Percentiles rank a stretch among this genome's conserved stretches.
These are phyloP conservation scores for Xerocomellus dryophilus DNA, from an alignment of 768 basidiomycete genomes.

Conservation along the genomic window DNA sequence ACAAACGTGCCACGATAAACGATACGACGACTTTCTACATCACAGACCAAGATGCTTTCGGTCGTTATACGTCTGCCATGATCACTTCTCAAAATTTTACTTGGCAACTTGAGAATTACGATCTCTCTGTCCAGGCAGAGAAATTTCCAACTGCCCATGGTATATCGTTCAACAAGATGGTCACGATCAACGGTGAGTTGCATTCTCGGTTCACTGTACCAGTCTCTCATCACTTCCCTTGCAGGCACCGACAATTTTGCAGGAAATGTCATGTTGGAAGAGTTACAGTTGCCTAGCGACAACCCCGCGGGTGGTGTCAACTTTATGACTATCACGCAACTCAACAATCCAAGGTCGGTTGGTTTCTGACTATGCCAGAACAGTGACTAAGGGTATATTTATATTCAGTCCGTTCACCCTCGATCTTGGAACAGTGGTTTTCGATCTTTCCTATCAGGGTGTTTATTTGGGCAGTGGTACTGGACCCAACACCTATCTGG, in stretches of 20 bases:
- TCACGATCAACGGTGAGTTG: conserved; percentile 52
- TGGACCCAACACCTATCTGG: conserved; percentile 50
- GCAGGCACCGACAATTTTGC: conserved; percentile 61
- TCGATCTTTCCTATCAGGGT: conserved; percentile 56
- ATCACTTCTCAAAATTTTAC: conserved; percentile 68
- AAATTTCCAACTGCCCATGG: conserved; percentile 68
- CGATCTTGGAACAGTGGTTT: conserved; percentile 63
- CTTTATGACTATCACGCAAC: conserved; percentile 53
- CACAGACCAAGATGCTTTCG: conserved; percentile 54
- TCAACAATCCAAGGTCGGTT: conserved; percentile 56
- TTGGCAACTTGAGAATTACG: conserved; percentile 58
- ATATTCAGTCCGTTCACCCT: conserved; percentile 60
- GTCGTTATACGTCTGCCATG: conserved; percentile 56
- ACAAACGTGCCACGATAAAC: conserved; percentile 60
- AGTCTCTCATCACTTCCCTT: not conserved
- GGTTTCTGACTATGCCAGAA: not conserved
- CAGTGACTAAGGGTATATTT: not conserved
- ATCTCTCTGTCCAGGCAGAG: conserved; percentile 59
- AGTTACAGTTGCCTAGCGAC: conserved; percentile 66
- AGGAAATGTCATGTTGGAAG: conserved; percentile 50
- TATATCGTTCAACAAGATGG: conserved; percentile 58
- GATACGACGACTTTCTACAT: conserved; percentile 59
- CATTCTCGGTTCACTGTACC: not conserved
- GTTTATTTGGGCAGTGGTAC: conserved; percentile 57
- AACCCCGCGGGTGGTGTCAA: conserved; percentile 65